A percentile compares a stretch with the other conserved stretches of the same genome.
phyloP scores from a whole-genome alignment of 305 asterid genomes.

The Fraxinus xanthoxyloides region DNA sequence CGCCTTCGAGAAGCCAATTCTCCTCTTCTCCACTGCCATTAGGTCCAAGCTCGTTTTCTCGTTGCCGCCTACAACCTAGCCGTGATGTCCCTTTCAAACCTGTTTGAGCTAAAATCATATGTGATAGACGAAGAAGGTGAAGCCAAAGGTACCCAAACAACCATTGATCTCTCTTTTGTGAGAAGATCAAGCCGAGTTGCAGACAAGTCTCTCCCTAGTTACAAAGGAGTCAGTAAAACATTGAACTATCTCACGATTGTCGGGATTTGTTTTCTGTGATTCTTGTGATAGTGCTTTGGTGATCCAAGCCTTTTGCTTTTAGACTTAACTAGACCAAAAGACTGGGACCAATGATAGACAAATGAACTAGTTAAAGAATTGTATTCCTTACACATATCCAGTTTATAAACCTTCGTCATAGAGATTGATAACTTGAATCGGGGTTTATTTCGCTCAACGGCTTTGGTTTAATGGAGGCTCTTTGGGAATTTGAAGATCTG shows the following conservation, averaged over 20 bases:
- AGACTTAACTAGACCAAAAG: not conserved
- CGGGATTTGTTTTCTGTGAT: not conserved
- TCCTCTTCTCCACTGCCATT: constrained; percentile 29
- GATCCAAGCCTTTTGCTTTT: not conserved
- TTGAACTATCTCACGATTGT: not conserved
- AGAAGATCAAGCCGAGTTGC: constrained; percentile 69
- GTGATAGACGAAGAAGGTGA: constrained; percentile 62
- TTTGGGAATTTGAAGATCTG: too few relatives aligned
- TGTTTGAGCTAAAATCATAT: not conserved
- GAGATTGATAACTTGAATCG: not conserved
- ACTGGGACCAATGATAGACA: not conserved
- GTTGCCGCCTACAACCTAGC: constrained; percentile 56
- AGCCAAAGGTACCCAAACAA: constrained; percentile 36
- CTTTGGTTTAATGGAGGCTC: too few relatives aligned
- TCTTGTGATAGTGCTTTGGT: not conserved
- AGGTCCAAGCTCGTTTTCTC: constrained; percentile 49
- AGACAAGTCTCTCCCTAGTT: constrained; percentile 49
- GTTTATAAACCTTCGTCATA: not conserved
- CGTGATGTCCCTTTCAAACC: constrained; percentile 30
- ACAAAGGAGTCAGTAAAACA: constrained; percentile 49
- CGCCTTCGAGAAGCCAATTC: constrained; percentile 41
- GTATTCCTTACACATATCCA: not conserved
- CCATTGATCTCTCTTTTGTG: constrained; percentile 39
- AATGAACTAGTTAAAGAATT: not conserved
- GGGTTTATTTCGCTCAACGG: not conserved